Evolutionary conservation across 345 rosid genomes (phyloP), one percentile per base, ranked within the genome.

Genomic region (Hibiscus mutabilis): DNA sequence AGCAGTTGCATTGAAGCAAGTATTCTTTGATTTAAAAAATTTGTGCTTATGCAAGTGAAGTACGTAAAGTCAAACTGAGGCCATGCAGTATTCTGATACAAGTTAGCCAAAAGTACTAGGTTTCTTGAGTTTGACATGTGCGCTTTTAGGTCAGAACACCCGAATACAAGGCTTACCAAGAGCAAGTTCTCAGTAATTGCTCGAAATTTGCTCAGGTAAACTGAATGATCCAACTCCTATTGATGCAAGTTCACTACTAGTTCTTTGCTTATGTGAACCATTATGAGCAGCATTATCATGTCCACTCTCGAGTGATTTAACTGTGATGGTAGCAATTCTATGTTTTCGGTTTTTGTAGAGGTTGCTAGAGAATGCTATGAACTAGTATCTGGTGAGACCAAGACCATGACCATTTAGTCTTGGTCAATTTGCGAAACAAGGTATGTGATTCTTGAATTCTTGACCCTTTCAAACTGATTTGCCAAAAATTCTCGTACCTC

Each of bases 1-100:
- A 71, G 98, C 98, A 25, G 98, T 94, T 76, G 93, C 97, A 64
- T 80, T 94, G 60, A 91, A 88, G 78, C 98, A 94, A 94, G 97
- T 91, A 51, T 69, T 44, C 44, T 33, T 19, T 13, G 59, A 19
- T 18, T 42, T 8, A 42, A 49, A 46, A 15, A 49, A 15, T 15
- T 7, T 49, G 19, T 49, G n/a, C n/a, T 49, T 49, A 49, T 3
- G 5, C 55, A 16, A 49, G 55, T 49, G 55, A 49, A 49, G 16
- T 49, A 49, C 6, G 18, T 1, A 49, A 49, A 16, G 55, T 9
- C 19, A 49, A 62, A 7, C 1, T 66, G 55, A 66, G 33, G 56
- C 37, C 19, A 66, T 22, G 24, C 7, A 1, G 7, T 46, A 2
- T 66, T 64, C 24, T 13, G 0, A 22, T 22, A 3, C 37, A 24